Conservation (phyloP, 148 eudicot genomes). For the Amaranthus cruentus region DNA sequence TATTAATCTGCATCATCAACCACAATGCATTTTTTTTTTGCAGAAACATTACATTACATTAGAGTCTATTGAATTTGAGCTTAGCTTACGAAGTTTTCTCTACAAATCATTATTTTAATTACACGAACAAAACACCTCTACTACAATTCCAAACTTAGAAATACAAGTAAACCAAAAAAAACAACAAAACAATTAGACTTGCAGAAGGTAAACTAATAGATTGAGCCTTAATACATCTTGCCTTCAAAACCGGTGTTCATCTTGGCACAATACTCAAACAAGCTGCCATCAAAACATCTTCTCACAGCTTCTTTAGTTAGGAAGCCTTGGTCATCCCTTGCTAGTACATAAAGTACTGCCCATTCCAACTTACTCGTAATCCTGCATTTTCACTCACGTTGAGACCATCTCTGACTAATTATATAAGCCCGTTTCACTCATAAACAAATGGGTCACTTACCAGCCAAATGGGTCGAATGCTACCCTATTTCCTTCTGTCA, state of each 20-base stretch:
- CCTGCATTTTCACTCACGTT: slow-evolving; percentile 27
- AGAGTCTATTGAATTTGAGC: too few relatives aligned
- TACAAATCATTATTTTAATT: too few relatives aligned
- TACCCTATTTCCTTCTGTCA: slow-evolving; percentile 68
- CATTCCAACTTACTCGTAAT: slow-evolving; percentile 49
- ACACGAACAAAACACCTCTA: too few relatives aligned
- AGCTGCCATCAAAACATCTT: slow-evolving; percentile 61
- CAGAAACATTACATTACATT: too few relatives aligned
- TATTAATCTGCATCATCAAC: too few relatives aligned
- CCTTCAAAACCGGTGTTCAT: slow-evolving; percentile 36
- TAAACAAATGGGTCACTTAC: slow-evolving; percentile 18
- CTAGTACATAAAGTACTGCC: slow-evolving; percentile 50
- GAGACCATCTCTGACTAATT: not conserved
- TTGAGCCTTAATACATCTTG: slow-evolving; percentile 31
- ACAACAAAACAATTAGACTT: too few relatives aligned
- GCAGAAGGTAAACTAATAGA: too few relatives aligned
- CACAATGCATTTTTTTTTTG: too few relatives aligned
- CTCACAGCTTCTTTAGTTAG: slow-evolving; percentile 64
- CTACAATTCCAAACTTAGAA: too few relatives aligned
- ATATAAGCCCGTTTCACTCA: not conserved
- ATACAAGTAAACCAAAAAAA: too few relatives aligned
- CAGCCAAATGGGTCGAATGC: slow-evolving; percentile 68
- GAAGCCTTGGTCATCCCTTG: slow-evolving; percentile 58
- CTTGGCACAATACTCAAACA: slow-evolving; percentile 63
- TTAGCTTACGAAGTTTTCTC: too few relatives aligned